Base-by-base conservation (phyloP, 2,329 filamentous ascomycete genomes). In the Periconia sp. region DNA sequence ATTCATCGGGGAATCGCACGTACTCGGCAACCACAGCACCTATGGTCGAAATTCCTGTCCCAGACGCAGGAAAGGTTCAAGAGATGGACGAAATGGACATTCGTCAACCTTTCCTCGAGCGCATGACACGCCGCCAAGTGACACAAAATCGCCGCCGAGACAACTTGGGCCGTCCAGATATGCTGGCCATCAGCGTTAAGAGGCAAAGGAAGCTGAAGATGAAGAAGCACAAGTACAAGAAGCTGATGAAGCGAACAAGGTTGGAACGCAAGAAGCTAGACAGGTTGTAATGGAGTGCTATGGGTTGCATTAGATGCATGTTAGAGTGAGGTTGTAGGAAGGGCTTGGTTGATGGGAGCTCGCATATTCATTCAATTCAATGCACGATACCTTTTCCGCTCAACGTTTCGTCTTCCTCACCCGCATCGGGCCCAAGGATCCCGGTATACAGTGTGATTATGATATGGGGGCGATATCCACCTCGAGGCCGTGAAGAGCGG, bases 171-270 rank as follows among this genome's bases (percentile, higher is more conserved):
- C 72, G 66, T 65, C 68, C 57, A 69, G 66, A 74, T 55, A 92
- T 96, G 88, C 78, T 87, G 56, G 85, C 91, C 59, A 91, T 99
- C 72, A 96, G 91, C 71, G 93, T 97, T 64, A 92, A 88, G 82
- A 84, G 94, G 75, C 91, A 96, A 77, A 83, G 92, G 71, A 95
- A 94, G 80, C 79, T 97, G 70, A 96, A 92, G 85, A 99, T 99
- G 92, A 99, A 99, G 90, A 99, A 97, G 85, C 93, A 97, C 85
- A 99, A 99, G 87, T 96, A 96, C 78, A 97, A 97, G 92, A 99
- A 99, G 85, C 81, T 97, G 64, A 92, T 96, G 90, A 90, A 89
- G 82, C 85, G 86, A 76, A 97, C 93, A 70, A 86, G 93, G 74
- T 93, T 91, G 73, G 76, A 92, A 80, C 88, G 93, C 72, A 86